These are phyloP conservation scores for Saccharomycopsis oosterbeekiorum DNA, from an alignment of 805 yeast species.

Conservation along the genomic window DNA sequence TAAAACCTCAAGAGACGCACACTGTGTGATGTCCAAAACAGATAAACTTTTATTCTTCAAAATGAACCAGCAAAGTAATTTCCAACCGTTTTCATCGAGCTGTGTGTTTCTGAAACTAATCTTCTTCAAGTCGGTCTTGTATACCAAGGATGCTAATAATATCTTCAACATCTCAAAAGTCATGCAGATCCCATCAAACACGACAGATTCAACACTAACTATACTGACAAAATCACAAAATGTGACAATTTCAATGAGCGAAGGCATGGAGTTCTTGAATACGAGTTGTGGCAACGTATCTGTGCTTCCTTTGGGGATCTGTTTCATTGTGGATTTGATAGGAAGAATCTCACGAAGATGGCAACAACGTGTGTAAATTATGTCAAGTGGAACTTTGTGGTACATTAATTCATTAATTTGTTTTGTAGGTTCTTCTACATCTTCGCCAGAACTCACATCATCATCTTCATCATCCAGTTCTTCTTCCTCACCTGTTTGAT, in stretches of 20 bases:
- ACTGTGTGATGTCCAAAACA: slow-evolving; percentile 59
- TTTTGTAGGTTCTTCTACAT: slow-evolving; percentile 4
- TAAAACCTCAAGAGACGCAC: slow-evolving; percentile 25
- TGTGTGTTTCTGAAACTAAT: slow-evolving; percentile 73
- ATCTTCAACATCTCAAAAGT: slow-evolving; percentile 69
- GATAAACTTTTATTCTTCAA: slow-evolving; percentile 49
- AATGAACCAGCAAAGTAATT: slow-evolving; percentile 64
- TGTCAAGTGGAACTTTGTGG: slow-evolving; percentile 36
- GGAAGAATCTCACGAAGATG: slow-evolving; percentile 88
- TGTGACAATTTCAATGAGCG: slow-evolving; percentile 77
- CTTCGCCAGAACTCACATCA: slow-evolving; percentile 24
- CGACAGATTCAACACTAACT: slow-evolving; percentile 68
- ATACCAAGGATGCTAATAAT: slow-evolving; percentile 14
- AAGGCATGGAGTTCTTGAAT: slow-evolving; percentile 79
- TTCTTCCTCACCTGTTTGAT: slow-evolving; percentile 2
- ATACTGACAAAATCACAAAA: slow-evolving; percentile 82
- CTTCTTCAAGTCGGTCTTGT: slow-evolving; percentile 55
- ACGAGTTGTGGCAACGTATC: slow-evolving; percentile 66
- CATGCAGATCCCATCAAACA: slow-evolving; percentile 70
- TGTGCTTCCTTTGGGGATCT: slow-evolving; percentile 65
- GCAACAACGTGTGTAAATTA: slow-evolving; percentile 84
- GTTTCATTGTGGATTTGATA: slow-evolving; percentile 79
- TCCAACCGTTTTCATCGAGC: slow-evolving; percentile 72
- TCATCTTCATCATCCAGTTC: slow-evolving; percentile 2
- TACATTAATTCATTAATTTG: slow-evolving; percentile 13